A percentile compares a stretch with the other conserved stretches of the same genome.
phyloP scores from a whole-genome alignment of 2,329 filamentous ascomycete species.

The Passalora sequoiae region DNA sequence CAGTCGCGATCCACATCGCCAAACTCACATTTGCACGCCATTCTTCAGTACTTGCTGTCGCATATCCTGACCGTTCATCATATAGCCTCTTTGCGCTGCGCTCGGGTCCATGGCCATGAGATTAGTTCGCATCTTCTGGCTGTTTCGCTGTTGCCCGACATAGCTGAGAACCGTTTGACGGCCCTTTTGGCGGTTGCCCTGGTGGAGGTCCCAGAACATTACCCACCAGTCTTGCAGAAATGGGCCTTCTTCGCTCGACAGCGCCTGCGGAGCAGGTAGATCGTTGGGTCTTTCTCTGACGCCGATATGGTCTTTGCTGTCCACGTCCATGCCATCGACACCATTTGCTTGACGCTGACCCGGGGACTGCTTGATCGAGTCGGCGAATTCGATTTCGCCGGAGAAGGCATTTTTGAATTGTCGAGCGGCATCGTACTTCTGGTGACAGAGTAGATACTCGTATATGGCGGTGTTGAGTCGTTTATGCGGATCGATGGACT shows the following conservation, averaged over 20 bases:
- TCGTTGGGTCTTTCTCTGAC: constrained; percentile 73
- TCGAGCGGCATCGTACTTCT: constrained; percentile 78
- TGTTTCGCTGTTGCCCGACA: constrained; percentile 60
- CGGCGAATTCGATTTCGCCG: constrained; percentile 36
- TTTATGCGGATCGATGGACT: constrained; percentile 49
- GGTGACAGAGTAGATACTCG: constrained; percentile 82
- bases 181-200: constrained; percentile 68
- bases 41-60: constrained; percentile 22
- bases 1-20: too few relatives aligned
- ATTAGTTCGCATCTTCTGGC: constrained; percentile 62
- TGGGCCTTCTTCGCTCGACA: constrained; percentile 62
- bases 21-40: constrained; percentile 19
- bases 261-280: constrained; percentile 68
- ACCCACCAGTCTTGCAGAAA: constrained; percentile 98
- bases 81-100: constrained; percentile 31
- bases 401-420: constrained; percentile 54
- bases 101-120: constrained; percentile 65
- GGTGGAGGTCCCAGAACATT: constrained; percentile 94
- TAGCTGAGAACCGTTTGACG: constrained; percentile 36
- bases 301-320: constrained; percentile 58
- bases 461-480: constrained; percentile 81
- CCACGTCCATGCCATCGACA: constrained; percentile 73
- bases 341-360: constrained; percentile 56
- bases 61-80: constrained; percentile 21
- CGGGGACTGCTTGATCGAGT: constrained; percentile 58